Evolutionary conservation across 176 grass and related monocot genomes (phyloP).

Genomic region (Pharus latifolius): DNA sequence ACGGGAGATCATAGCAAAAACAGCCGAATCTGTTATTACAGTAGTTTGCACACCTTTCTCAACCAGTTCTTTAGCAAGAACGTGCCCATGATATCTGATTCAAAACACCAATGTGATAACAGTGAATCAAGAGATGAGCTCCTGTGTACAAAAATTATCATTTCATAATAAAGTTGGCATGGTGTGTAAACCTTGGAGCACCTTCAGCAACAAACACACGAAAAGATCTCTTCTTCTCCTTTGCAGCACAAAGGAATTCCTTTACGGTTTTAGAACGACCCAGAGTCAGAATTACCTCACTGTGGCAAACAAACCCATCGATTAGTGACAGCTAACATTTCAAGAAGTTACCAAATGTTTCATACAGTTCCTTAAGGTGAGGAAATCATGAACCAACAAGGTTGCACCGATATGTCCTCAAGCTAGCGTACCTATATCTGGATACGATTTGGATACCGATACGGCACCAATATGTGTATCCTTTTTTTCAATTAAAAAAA

Average conservation of each 20-base stretch:
- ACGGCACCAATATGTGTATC: no score
- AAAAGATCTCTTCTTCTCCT: constrained; percentile 91
- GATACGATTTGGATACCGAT: no score
- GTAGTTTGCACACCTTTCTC: constrained; percentile 84
- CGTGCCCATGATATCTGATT: constrained; percentile 86
- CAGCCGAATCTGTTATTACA: constrained; percentile 86
- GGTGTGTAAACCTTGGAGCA: constrained; percentile 71
- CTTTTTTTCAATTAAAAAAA: no score
- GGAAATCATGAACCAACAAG: not conserved
- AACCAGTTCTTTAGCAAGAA: constrained; percentile 89
- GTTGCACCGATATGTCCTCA: no score
- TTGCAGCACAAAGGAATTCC: constrained; percentile 88
- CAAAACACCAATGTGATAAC: constrained; percentile 5
- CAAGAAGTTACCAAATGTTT: not conserved
- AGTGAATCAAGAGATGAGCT: not conserved
- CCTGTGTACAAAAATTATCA: not conserved
- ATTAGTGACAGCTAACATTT: not conserved
- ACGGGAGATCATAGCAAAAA: constrained; percentile 99
- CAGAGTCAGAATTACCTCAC: constrained; percentile 97
- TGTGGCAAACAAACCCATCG: constrained; percentile 29
- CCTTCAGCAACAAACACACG: constrained; percentile 95
- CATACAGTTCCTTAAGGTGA: not conserved
- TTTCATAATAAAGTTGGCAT: not conserved
- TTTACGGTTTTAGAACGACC: constrained; percentile 92
- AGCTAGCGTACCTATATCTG: no score